A percentile compares a stretch with the other conserved stretches of the same genome.
Evolutionary conservation across 169 alveolate species (phyloP).

Genomic region (Cryptosporidium parvum): DNA sequence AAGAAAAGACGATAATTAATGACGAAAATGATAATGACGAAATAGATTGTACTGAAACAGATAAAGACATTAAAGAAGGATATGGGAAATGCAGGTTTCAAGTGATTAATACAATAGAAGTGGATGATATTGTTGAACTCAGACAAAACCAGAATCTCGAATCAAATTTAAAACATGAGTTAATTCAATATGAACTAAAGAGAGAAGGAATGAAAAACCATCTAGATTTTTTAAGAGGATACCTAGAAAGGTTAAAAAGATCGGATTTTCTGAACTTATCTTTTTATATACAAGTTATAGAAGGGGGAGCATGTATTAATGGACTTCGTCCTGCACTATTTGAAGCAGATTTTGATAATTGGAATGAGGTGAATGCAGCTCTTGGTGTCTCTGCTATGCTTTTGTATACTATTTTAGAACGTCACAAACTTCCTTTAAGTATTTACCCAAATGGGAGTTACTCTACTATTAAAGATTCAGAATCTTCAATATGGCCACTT

Average conservation of each 20-base stretch:
- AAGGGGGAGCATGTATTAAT: conserved; percentile 40
- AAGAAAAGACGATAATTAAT: not conserved
- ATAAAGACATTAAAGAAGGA: not conserved
- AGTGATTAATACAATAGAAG: conserved; percentile 7
- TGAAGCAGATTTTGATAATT: conserved; percentile 28
- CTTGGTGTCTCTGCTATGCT: conserved; percentile 27
- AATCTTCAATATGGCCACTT: conserved; percentile 26
- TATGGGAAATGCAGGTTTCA: not conserved
- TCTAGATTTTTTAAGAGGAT: not conserved
- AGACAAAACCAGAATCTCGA: conserved; percentile 19
- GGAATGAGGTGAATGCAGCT: conserved; percentile 61
- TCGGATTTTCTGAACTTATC: conserved; percentile 32
- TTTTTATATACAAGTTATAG: conserved; percentile 15
- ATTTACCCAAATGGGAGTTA: conserved; percentile 46
- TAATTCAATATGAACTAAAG: conserved; percentile 3
- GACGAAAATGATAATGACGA: not conserved
- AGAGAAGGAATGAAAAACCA: conserved; percentile 23
- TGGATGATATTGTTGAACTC: conserved; percentile 15
- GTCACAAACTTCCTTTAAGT: conserved; percentile 1
- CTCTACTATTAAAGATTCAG: conserved; percentile 26
- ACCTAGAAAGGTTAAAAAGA: conserved; percentile 24
- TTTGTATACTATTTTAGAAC: conserved; percentile 13
- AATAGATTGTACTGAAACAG: not conserved
- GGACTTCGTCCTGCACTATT: conserved; percentile 12
- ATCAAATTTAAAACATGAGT: conserved; percentile 13